Evolutionary conservation across 495 filamentous ascomycete genomes (phyloP), one percentile per base, ranked within the genome.

Genomic region (Arthonia radiata): DNA sequence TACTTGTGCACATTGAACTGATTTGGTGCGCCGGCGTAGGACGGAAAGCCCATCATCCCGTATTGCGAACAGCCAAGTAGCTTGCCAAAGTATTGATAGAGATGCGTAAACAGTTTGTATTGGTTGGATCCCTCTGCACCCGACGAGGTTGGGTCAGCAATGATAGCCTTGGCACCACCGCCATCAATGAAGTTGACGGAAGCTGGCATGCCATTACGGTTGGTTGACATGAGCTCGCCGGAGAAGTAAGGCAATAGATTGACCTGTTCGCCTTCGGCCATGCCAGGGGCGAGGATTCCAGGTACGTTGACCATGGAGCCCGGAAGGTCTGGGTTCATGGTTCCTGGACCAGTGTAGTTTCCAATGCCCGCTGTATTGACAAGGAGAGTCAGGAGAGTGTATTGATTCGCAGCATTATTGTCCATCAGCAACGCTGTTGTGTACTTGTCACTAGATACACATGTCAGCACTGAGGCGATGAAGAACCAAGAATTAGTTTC

Each of bases 331-430:
- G 6, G 5, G 3, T 6, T 7, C 10, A n/a, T 12, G 5, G 11
- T 13, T 4, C 4, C 16, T 11, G 11, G 8, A 30, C 30, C 36
- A 5, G 53, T 62, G 39, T 59, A 59, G 41, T 61, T 61, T 13
- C 61, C 61, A 30, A 61, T 57, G 30, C 62, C 55, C 3, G 49
- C 61, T 10, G 57, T 64, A 34, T 61, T 63, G 30, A 66, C 57
- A 16, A 64, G 35, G 11, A 59, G 44, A 4, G 56, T 61, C 27
- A 64, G 29, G 14, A 66, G 44, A 1, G 45, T 53, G 23, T 41
- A 37, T 36, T 64, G 59, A 34, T 60, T 62, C 16, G 47, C 52
- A 11, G 57, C 54, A 17, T 52, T 64, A 44, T 61, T 64, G 24
- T 53, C 41, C 33, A 47, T 52, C 29, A 62, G 47, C 5, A 66